A percentile compares a stretch with the other conserved stretches of the same genome.
These are phyloP conservation scores for Podaxis pistillaris DNA, from an alignment of 768 basidiomycete species.

Conservation along the genomic window DNA sequence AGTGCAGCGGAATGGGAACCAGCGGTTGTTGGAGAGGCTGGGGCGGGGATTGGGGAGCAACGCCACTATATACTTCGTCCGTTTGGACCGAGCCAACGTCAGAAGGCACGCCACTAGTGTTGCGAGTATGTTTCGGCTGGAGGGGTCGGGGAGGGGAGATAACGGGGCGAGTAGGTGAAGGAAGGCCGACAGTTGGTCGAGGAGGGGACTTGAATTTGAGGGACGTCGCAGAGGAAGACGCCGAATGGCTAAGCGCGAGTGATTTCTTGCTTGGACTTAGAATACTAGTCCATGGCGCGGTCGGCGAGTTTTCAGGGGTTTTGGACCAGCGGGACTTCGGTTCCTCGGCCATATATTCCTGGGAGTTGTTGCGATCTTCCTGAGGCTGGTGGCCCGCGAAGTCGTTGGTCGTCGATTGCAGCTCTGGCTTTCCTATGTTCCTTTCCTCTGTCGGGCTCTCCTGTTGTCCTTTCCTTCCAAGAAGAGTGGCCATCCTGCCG, in stretches of 20 bases:
- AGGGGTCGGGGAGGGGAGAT: constrained; percentile 9
- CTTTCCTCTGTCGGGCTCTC: constrained; percentile 10
- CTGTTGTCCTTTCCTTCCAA: constrained; percentile 23
- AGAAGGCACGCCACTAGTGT: not conserved
- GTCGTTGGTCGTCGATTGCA: constrained; percentile 14
- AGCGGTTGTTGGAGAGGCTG: not conserved
- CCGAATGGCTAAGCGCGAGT: constrained; percentile 19
- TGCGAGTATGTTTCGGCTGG: not conserved
- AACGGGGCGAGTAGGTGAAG: not conserved
- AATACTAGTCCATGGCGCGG: not conserved
- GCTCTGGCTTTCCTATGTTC: constrained; percentile 9
- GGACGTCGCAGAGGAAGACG: constrained; percentile 18
- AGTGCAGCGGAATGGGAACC: constrained; percentile 7
- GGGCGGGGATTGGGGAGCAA: not conserved
- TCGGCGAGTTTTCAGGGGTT: constrained; percentile 6
- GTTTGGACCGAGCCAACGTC: not conserved
- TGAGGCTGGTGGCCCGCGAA: not conserved
- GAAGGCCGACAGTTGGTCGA: not conserved
- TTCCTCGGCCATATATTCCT: not conserved
- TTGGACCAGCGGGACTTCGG: constrained; percentile 18
- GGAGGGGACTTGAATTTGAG: constrained; percentile 15
- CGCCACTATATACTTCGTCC: not conserved
- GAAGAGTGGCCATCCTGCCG: constrained; percentile 28
- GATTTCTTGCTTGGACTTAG: constrained; percentile 10
- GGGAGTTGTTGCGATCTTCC: not conserved